A percentile compares a stretch with the other conserved stretches of the same genome.
Conservation (phyloP, 805 yeast species). For the Yamadazyma paraphyllophila region DNA sequence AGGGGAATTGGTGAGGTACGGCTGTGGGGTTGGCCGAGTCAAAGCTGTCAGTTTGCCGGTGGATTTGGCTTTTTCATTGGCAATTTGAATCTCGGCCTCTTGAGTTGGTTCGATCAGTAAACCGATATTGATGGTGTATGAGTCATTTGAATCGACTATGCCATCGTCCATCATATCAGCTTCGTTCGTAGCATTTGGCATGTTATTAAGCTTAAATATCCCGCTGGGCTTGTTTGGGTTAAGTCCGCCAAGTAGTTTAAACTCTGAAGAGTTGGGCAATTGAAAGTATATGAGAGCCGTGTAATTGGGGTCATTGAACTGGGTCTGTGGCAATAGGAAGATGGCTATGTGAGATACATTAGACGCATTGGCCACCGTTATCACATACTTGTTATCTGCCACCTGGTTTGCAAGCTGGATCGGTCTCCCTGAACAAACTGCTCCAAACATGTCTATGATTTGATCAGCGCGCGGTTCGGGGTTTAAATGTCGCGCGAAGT, state of each 20-base stretch:
- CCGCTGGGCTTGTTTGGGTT: conserved; percentile 79
- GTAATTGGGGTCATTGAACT: conserved; percentile 57
- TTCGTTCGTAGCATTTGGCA: conserved; percentile 29
- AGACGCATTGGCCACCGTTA: conserved; percentile 60
- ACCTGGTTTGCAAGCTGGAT: conserved; percentile 59
- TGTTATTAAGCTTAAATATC: conserved; percentile 72
- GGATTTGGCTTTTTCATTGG: conserved; percentile 32
- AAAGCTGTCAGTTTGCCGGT: conserved; percentile 13
- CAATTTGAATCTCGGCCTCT: conserved; percentile 61
- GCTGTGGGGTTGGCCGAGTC: conserved; percentile 18
- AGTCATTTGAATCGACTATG: conserved; percentile 28
- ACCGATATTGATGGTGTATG: conserved; percentile 53
- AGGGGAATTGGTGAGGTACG: conserved; percentile 16
- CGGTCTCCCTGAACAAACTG: conserved; percentile 73
- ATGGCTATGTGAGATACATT: conserved; percentile 76
- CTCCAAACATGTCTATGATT: conserved; percentile 59
- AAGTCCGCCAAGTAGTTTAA: conserved; percentile 64
- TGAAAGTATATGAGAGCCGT: conserved; percentile 90
- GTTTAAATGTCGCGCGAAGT: no score
- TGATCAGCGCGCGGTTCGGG: neutral
- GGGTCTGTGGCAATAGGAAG: conserved; percentile 80
- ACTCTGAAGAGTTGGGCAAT: conserved; percentile 60
- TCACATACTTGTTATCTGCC: conserved; percentile 64
- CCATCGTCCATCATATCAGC: conserved; percentile 26
- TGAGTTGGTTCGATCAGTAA: conserved; percentile 83